These are phyloP conservation scores for Cordyceps farinosa DNA, from an alignment of 2,329 filamentous ascomycete species.

Conservation along the genomic window DNA sequence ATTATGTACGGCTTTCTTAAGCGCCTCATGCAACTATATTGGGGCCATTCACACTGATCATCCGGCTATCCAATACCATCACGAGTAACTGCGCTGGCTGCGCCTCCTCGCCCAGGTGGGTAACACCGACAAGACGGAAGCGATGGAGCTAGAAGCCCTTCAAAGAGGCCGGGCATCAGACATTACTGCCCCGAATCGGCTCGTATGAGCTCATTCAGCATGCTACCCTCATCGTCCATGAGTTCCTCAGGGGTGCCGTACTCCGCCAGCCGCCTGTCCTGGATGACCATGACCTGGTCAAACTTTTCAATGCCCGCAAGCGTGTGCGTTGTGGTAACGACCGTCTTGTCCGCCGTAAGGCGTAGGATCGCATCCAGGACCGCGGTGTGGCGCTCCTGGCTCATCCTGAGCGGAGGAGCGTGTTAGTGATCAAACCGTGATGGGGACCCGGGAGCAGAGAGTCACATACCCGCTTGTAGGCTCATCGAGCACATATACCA, in stretches of 20 bases:
- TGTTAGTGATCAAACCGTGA: not conserved
- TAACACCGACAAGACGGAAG: too few species aligned
- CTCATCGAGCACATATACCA: not conserved
- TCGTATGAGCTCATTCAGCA: not conserved
- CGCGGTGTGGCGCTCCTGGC: not conserved
- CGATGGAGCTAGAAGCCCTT: too few species aligned
- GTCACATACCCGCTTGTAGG: not conserved
- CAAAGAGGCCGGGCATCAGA: too few species aligned
- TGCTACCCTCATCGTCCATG: not conserved
- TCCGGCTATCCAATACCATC: too few species aligned
- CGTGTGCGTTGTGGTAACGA: not conserved
- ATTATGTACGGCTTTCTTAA: too few species aligned
- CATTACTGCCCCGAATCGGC: not conserved
- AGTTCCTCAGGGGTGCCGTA: not conserved
- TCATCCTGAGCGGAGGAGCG: not conserved
- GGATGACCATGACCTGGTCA: slow-evolving; percentile 1
- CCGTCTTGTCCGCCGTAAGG: not conserved
- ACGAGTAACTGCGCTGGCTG: too few species aligned
- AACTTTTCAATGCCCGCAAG: not conserved
- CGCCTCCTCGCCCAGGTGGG: too few species aligned
- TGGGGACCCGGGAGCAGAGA: not conserved
- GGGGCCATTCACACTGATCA: too few species aligned
- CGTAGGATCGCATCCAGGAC: not conserved
- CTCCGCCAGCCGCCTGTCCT: not conserved
- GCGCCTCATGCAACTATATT: too few species aligned